Evolutionary conservation across 768 basidiomycete genomes (phyloP).

Genomic region (Boletellus sp.): DNA sequence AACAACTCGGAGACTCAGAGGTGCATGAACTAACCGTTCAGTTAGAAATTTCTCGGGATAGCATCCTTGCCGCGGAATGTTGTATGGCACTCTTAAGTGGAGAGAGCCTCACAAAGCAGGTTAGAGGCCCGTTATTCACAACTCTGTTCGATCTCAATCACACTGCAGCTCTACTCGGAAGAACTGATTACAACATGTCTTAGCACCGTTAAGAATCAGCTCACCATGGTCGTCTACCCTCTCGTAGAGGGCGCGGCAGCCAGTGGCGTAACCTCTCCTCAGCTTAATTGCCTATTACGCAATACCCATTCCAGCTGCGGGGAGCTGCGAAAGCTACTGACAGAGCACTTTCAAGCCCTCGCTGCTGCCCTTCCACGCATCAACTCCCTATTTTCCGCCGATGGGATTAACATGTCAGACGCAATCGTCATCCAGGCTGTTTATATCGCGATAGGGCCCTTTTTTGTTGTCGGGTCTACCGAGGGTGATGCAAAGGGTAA

Average conservation of each 20-base stretch:
- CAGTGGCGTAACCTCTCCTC: slow-evolving; percentile 39
- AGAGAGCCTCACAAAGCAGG: slow-evolving; percentile 84
- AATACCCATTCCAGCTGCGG: slow-evolving; percentile 34
- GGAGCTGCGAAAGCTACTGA: slow-evolving; percentile 46
- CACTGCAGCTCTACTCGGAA: slow-evolving; percentile 79
- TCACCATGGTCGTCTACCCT: slow-evolving; percentile 78
- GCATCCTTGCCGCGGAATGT: slow-evolving; percentile 80
- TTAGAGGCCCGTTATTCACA: slow-evolving; percentile 30
- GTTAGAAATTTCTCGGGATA: slow-evolving; percentile 65
- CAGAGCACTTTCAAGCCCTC: slow-evolving; percentile 71
- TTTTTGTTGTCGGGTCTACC: slow-evolving; percentile 78
- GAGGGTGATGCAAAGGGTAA: slow-evolving; percentile 55
- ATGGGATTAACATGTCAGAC: slow-evolving; percentile 74
- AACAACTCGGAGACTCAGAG: slow-evolving; percentile 42
- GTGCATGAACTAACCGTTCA: slow-evolving; percentile 47
- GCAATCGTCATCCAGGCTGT: slow-evolving; percentile 88
- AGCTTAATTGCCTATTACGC: slow-evolving; percentile 51
- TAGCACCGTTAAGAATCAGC: slow-evolving; percentile 70
- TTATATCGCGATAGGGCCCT: slow-evolving; percentile 91
- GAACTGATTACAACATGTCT: slow-evolving; percentile 85
- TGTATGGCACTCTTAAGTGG: slow-evolving; percentile 73
- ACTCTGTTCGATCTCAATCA: slow-evolving; percentile 1
- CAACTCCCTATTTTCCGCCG: slow-evolving; percentile 67
- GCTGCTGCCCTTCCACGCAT: slow-evolving; percentile 72
- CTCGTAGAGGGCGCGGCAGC: slow-evolving; percentile 70